Evolutionary conservation across 2,329 filamentous ascomycete species (phyloP).

Genomic region (Aspergillus cejpii): DNA sequence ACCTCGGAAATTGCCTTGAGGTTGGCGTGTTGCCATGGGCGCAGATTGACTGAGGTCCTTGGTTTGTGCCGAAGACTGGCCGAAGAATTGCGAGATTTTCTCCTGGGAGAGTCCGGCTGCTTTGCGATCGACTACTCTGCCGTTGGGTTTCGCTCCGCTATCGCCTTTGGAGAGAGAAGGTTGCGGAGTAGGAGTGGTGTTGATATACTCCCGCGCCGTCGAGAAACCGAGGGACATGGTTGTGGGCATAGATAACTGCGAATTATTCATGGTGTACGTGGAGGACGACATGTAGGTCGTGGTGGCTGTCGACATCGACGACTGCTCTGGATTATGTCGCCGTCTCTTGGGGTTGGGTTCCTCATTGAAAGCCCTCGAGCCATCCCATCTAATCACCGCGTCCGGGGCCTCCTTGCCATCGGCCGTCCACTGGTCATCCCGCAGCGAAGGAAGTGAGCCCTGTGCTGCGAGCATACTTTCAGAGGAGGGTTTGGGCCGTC

Average conservation of each 20-base stretch:
- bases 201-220: constrained; percentile 53
- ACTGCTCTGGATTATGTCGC: constrained; percentile 21
- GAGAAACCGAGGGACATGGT: constrained; percentile 52
- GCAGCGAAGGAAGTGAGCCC: constrained; percentile 43
- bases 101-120: constrained; percentile 44
- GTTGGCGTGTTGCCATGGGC: constrained; percentile 8
- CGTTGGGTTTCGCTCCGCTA: constrained; percentile 26
- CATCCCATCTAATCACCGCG: constrained; percentile 36
- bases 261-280: constrained; percentile 57
- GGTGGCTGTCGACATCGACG: constrained; percentile 10
- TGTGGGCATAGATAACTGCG: constrained; percentile 35
- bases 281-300: constrained; percentile 38
- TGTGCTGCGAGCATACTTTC: constrained; percentile 48
- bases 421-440: constrained; percentile 61
- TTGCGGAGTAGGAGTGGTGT: constrained; percentile 23
- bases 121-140: constrained; percentile 29
- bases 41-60: constrained; percentile 14
- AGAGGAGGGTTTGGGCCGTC: constrained; percentile 54
- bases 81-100: constrained; percentile 49
- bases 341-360: constrained; percentile 25
- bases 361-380: constrained; percentile 16
- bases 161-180: constrained; percentile 20
- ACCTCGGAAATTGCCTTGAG: constrained; percentile 9
- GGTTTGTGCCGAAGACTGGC: constrained; percentile 17
- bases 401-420: constrained; percentile 50